A percentile compares a stretch with the other conserved stretches of the same genome.
Evolutionary conservation across 2,329 filamentous ascomycete species (phyloP).

Genomic region (Trichophyton equinum): DNA sequence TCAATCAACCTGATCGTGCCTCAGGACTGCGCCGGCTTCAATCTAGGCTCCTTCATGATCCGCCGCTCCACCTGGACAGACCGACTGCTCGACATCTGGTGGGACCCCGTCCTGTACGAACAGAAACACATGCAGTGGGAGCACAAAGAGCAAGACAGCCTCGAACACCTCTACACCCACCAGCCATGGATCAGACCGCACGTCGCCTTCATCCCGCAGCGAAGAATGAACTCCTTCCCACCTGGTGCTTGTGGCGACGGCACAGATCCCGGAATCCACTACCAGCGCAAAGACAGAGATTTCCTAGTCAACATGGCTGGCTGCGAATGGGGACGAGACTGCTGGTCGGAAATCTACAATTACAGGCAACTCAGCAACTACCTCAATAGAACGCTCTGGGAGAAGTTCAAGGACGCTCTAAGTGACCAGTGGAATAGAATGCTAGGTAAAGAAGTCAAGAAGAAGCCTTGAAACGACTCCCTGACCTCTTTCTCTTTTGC

Average conservation of each 20-base stretch:
- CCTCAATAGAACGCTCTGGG: constrained; percentile 74
- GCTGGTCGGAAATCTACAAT: constrained; percentile 95
- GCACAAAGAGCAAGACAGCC: constrained; percentile 93
- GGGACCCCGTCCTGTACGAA: constrained; percentile 95
- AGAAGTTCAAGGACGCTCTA: constrained; percentile 39
- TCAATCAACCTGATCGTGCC: constrained; percentile 82
- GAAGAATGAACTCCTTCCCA: constrained; percentile 90
- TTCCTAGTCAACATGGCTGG: constrained; percentile 98
- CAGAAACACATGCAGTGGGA: constrained; percentile 99
- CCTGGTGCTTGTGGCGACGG: constrained; percentile 62
- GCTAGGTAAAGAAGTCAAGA: constrained; percentile 13
- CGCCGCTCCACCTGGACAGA: constrained; percentile 80
- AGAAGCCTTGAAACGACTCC: constrained; percentile 4
- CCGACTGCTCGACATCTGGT: constrained; percentile 87
- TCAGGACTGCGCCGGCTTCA: constrained; percentile 93
- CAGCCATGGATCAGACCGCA: constrained; percentile 89
- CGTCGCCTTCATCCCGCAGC: constrained; percentile 78
- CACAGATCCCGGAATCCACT: constrained; percentile 63
- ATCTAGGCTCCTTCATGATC: constrained; percentile 89
- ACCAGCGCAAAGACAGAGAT: constrained; percentile 71
- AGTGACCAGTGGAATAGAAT: constrained; percentile 16
- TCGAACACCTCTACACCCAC: constrained; percentile 80
- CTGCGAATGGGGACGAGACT: constrained; percentile 92
- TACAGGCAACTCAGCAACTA: constrained; percentile 85
- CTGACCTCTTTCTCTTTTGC: not conserved